phyloP scores from a whole-genome alignment of 768 basidiomycete genomes.

The Clathrus columnatus region DNA sequence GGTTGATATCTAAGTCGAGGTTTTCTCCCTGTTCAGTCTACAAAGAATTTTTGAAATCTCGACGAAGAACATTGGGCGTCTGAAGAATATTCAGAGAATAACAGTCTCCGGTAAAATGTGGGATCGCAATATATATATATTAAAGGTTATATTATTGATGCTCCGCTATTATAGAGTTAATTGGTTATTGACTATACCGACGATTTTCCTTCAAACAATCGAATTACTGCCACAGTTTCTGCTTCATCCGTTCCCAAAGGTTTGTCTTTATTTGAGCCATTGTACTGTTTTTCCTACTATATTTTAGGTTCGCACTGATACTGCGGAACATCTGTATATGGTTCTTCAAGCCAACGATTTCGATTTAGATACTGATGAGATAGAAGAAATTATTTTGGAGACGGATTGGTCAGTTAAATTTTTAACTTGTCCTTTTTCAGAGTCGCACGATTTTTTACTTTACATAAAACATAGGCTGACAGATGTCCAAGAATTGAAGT shows the following conservation, averaged over 20 bases:
- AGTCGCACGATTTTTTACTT: not conserved
- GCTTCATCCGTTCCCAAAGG: constrained; percentile 72
- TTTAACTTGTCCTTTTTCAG: not conserved
- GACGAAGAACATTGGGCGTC: constrained; percentile 50
- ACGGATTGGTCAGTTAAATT: constrained; percentile 64
- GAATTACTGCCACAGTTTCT: constrained; percentile 52
- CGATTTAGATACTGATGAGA: constrained; percentile 52
- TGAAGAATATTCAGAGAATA: constrained; percentile 82
- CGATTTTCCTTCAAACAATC: constrained; percentile 34
- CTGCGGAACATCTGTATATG: constrained; percentile 78
- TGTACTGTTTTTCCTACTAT: not conserved
- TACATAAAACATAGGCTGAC: not conserved
- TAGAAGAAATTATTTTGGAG: constrained; percentile 65
- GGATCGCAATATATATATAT: constrained; percentile 17
- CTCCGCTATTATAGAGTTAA: constrained; percentile 40
- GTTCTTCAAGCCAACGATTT: constrained; percentile 64
- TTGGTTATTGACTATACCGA: constrained; percentile 48
- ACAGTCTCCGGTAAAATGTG: constrained; percentile 81
- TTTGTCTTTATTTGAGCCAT: constrained; percentile 27
- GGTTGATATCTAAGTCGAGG: constrained; percentile 6
- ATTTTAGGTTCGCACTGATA: constrained; percentile 65
- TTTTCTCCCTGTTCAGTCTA: constrained; percentile 33
- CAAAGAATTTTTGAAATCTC: constrained; percentile 45
- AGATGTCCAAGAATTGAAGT: not conserved
- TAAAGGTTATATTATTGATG: constrained; percentile 3